Percentiles rank a stretch among this genome's conserved stretches.
phyloP scores from a whole-genome alignment of 305 asterid species.

The Plantago coronopus region DNA sequence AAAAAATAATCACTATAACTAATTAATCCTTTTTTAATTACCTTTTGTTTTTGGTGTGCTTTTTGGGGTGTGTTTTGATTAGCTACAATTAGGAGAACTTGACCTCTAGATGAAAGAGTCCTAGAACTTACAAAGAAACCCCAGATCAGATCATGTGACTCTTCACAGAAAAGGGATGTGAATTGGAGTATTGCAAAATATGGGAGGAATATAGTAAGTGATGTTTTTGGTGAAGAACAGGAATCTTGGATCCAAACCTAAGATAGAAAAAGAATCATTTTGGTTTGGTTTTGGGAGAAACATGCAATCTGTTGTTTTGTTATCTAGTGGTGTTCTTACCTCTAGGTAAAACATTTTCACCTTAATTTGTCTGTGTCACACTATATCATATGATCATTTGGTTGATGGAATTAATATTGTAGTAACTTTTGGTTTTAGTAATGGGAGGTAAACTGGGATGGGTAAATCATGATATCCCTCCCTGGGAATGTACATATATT shows the following conservation, averaged over 20 bases:
- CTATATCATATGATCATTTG: neutral
- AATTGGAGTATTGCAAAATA: no score
- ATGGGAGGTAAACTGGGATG: conserved; percentile 13
- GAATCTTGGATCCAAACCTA: conserved; percentile 34
- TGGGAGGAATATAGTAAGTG: conserved; percentile 12
- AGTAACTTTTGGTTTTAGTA: conserved; percentile 1
- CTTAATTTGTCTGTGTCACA: neutral
- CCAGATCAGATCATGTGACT: no score
- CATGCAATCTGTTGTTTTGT: conserved; percentile 27
- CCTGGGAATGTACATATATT: conserved; percentile 32
- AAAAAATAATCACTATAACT: no score
- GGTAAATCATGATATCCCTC: neutral
- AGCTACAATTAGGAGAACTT: no score
- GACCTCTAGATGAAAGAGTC: no score
- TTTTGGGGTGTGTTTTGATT: no score
- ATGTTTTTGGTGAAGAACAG: conserved; percentile 43
- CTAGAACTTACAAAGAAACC: no score
- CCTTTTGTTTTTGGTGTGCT: no score
- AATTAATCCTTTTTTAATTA: no score
- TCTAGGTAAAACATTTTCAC: neutral
- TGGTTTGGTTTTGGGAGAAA: conserved; percentile 7
- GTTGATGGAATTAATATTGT: conserved; percentile 6
- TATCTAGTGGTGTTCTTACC: conserved; percentile 12
- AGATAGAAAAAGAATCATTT: conserved; percentile 27
- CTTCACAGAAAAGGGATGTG: no score